These are phyloP conservation scores for Mycena leptocephala DNA, from an alignment of 768 basidiomycete species.

Conservation along the genomic window DNA sequence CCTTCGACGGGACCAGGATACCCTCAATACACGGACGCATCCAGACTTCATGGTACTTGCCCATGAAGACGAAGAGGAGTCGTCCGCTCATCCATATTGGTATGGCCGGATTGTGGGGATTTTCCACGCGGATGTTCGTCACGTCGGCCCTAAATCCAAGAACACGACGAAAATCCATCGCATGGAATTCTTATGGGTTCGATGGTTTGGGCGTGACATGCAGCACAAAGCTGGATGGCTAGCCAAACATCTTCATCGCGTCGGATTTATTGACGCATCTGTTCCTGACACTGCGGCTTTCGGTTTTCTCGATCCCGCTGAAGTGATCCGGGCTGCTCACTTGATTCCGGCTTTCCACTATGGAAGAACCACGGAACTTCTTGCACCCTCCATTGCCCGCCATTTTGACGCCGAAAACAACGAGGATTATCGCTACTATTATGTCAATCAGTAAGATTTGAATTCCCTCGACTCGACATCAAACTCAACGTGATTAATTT, in stretches of 20 bases:
- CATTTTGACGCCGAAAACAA: background rate
- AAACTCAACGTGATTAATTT: no score
- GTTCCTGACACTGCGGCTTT: background rate
- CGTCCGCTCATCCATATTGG: slow-evolving; percentile 8
- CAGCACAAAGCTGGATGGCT: background rate
- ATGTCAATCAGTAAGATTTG: background rate
- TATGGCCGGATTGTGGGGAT: background rate
- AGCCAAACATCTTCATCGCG: background rate
- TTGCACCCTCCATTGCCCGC: background rate
- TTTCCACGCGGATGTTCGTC: slow-evolving; percentile 11
- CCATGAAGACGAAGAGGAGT: background rate
- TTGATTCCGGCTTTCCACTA: background rate
- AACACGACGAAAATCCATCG: background rate
- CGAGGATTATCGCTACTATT: no score
- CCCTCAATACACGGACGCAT: background rate
- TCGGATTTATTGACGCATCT: background rate
- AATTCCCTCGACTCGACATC: background rate
- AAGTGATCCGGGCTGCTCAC: background rate
- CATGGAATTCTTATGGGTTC: slow-evolving; percentile 12
- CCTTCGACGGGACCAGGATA: background rate
- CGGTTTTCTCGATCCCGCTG: background rate
- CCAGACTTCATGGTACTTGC: slow-evolving; percentile 5
- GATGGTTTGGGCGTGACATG: background rate
- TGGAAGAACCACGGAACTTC: background rate
- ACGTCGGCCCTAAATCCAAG: background rate